Evolutionary conservation across 208 protist genomes (phyloP), one percentile per base, ranked within the genome.

Genomic region (Vickermania ingenoplastis): DNA sequence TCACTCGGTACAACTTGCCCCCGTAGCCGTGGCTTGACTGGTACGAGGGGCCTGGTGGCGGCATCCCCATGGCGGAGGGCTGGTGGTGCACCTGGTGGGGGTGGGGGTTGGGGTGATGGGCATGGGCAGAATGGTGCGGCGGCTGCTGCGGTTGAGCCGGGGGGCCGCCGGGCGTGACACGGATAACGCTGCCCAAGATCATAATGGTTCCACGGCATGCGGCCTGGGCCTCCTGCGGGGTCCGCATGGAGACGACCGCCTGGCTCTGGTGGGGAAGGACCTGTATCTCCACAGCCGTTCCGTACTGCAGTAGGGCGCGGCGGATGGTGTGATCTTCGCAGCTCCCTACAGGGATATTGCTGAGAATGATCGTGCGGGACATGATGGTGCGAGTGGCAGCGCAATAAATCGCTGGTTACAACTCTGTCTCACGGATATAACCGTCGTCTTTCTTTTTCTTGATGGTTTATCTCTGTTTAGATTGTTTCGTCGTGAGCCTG

Each of bases 191-290:
- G 4, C 86, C 83, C 62, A 86, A 74, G 21, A 93, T 67, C 56
- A 79, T 85, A n/a, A 93, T 71, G 3, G 70, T 75, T 54, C 71
- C 69, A 2, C 78, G 82, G 31, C 79, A 75, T 24, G 90, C 58
- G 0, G 79, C 72, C 57, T 86, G 83, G 0, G 83, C 80, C 62
- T 93, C 83, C 58, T 89, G 73, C 22, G 60, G 55, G 1, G 71
- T 89, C 36, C 79, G 79, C 83, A 94, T 91, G 23, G 74, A 86
- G 22, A 94, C 83, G 25, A 73, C 69, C n/a, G 87, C 87, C 60
- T 83, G 74, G 50, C 69, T 51, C 57, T 63, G 52, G 17, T 77
- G 61, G 11, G 51, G 63, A 59, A 78, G 55, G 67, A 91, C 67
- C 21, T 75, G 63, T 13, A 85, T 75, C 30, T 71, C 66, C 1